phyloP scores from a whole-genome alignment of 805 yeast species.

The Yarrowia sp. region DNA sequence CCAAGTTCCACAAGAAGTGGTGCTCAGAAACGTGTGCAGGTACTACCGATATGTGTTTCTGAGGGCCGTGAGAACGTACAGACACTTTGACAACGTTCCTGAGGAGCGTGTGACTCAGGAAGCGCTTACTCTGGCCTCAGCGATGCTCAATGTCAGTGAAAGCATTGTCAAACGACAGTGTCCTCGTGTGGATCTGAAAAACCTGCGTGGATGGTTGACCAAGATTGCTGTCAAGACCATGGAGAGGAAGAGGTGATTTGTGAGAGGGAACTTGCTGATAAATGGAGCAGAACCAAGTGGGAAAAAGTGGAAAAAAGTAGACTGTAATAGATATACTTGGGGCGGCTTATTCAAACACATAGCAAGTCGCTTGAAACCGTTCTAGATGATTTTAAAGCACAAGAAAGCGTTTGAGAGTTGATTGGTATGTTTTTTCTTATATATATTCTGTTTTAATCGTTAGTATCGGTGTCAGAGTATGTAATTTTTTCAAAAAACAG shows the following conservation, averaged over 20 bases:
- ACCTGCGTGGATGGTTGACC: neutral
- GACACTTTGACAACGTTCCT: neutral
- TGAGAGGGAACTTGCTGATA: too few species aligned
- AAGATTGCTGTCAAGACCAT: neutral
- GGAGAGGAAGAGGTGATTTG: conserved; percentile 1
- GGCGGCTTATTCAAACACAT: too few species aligned
- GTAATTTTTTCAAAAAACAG: too few species aligned
- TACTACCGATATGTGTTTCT: conserved; percentile 6
- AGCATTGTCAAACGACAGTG: neutral
- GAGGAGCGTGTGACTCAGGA: neutral
- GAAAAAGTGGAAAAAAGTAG: too few species aligned
- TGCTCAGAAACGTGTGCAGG: neutral
- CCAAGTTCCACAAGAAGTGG: neutral
- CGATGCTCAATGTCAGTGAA: neutral
- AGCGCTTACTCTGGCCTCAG: neutral
- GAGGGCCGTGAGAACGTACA: neutral
- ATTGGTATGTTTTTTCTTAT: too few species aligned
- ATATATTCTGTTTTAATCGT: too few species aligned
- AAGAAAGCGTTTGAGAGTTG: too few species aligned
- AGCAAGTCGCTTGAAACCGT: too few species aligned
- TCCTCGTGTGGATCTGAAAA: neutral
- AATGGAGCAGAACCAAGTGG: too few species aligned
- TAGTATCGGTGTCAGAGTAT: too few species aligned
- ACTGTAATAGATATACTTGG: too few species aligned
- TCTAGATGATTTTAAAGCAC: too few species aligned